Percentiles rank a stretch among this genome's conserved stretches.
These are phyloP conservation scores for Breynia disticha DNA, from an alignment of 441 rosid species.

Conservation along the genomic window DNA sequence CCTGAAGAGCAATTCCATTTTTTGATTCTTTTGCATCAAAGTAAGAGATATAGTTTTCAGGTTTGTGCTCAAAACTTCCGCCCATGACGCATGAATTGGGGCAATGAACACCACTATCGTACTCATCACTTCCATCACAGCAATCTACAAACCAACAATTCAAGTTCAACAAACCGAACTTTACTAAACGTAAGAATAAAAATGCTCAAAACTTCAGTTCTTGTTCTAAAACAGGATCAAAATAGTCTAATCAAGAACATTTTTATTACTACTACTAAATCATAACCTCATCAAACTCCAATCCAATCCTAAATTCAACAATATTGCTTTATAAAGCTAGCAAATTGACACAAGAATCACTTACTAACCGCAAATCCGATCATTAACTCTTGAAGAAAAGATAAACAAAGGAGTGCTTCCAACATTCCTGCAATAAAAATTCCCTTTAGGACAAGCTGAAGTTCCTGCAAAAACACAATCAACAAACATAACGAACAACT, in stretches of 20 bases:
- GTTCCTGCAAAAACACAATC: conserved; percentile 51
- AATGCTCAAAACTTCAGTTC: neutral
- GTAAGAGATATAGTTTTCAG: conserved; percentile 25
- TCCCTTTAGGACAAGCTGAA: conserved; percentile 76
- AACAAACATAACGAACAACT: neutral
- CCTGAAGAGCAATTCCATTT: conserved; percentile 21
- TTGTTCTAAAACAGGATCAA: neutral
- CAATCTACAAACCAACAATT: conserved; percentile 39
- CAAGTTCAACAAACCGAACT: neutral
- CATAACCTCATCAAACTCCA: neutral
- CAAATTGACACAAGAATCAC: neutral
- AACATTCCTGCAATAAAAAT: conserved; percentile 69
- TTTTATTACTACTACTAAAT: too few species aligned
- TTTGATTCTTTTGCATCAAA: conserved; percentile 21
- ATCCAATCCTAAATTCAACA: neutral
- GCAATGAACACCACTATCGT: conserved; percentile 43
- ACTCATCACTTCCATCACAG: conserved; percentile 96
- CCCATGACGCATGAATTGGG: conserved; percentile 84
- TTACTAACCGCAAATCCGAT: conserved; percentile 64
- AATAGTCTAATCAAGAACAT: too few species aligned
- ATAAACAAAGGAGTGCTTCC: conserved; percentile 70
- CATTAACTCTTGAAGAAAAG: conserved; percentile 73
- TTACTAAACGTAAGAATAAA: neutral
- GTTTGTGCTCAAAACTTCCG: conserved; percentile 46
- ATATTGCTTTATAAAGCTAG: neutral